Evolutionary conservation across 2,329 filamentous ascomycete species (phyloP).

Genomic region (Fusarium lyarnte): DNA sequence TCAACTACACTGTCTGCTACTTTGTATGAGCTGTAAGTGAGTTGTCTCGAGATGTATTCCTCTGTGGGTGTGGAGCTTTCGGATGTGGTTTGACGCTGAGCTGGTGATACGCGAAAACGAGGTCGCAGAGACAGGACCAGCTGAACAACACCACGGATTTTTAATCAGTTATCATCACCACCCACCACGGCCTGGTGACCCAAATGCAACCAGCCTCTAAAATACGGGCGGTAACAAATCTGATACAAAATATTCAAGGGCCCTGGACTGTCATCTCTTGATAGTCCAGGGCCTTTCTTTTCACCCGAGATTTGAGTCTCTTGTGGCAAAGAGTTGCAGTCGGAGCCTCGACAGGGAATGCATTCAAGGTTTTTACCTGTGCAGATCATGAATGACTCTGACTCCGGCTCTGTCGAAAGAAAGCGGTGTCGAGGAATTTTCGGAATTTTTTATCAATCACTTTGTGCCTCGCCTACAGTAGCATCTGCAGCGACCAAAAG

Average conservation of each 20-base stretch:
- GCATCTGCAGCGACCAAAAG: constrained; percentile 9
- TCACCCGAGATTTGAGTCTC: constrained; percentile 6
- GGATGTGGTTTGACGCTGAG: constrained; percentile 12
- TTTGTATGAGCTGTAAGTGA: neutral
- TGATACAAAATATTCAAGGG: constrained; percentile 19
- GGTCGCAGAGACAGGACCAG: constrained; percentile 22
- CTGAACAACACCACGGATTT: constrained; percentile 28
- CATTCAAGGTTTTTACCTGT: constrained; percentile 23
- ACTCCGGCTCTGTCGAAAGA: constrained; percentile 10
- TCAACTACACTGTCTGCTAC: constrained; percentile 8
- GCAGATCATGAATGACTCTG: constrained; percentile 37
- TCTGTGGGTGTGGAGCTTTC: constrained; percentile 17
- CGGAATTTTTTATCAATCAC: constrained; percentile 15
- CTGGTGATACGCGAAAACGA: constrained; percentile 21
- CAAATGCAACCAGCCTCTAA: constrained; percentile 13
- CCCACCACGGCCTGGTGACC: constrained; percentile 12
- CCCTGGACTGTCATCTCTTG: constrained; percentile 33
- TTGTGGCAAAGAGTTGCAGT: constrained; percentile 1
- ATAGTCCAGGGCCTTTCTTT: neutral
- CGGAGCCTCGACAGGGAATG: constrained; percentile 9
- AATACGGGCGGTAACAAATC: constrained; percentile 26
- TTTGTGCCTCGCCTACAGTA: constrained; percentile 19
- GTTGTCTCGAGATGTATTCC: neutral
- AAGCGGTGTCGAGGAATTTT: constrained; percentile 38
- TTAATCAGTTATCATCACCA: constrained; percentile 5